Evolutionary conservation across 441 rosid genomes (phyloP).

Genomic region (Viola pubescens): DNA sequence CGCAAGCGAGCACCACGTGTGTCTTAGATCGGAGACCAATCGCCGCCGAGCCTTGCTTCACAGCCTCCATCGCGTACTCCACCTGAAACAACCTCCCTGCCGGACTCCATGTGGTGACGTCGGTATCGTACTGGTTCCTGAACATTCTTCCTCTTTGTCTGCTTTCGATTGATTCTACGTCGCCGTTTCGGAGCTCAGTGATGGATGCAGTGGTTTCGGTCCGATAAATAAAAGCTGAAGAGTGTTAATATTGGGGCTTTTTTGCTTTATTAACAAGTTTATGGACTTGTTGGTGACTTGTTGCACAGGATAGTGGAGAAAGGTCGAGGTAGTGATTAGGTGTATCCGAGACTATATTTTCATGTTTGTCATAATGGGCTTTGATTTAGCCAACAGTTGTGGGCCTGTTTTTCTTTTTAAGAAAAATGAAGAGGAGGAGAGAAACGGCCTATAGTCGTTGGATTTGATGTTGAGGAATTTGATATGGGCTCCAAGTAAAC

Average conservation of each 20-base stretch:
- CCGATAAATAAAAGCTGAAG: too few relatives aligned
- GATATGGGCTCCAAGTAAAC: too few relatives aligned
- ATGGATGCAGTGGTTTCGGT: too few relatives aligned
- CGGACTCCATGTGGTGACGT: constrained; percentile 96
- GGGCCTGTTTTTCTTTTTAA: not conserved
- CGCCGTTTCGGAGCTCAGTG: not conserved
- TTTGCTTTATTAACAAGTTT: too few relatives aligned
- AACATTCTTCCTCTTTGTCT: constrained; percentile 40
- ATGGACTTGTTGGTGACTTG: not conserved
- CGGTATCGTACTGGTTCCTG: constrained; percentile 95
- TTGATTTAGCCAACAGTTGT: too few relatives aligned
- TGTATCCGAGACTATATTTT: not conserved
- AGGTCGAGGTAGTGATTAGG: not conserved
- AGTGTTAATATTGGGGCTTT: too few relatives aligned
- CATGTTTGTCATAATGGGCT: not conserved
- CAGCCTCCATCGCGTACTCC: constrained; percentile 99
- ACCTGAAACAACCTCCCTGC: constrained; percentile 86
- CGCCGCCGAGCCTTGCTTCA: constrained; percentile 96
- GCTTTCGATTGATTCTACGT: not conserved
- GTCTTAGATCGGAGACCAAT: constrained; percentile 93
- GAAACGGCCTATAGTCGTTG: too few relatives aligned
- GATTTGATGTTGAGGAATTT: too few relatives aligned
- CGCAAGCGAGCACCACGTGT: constrained; percentile 78
- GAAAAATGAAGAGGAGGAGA: not conserved
- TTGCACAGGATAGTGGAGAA: not conserved